phyloP scores from a whole-genome alignment of 108 stramenopile species.

The Conticribra weissflogii region DNA sequence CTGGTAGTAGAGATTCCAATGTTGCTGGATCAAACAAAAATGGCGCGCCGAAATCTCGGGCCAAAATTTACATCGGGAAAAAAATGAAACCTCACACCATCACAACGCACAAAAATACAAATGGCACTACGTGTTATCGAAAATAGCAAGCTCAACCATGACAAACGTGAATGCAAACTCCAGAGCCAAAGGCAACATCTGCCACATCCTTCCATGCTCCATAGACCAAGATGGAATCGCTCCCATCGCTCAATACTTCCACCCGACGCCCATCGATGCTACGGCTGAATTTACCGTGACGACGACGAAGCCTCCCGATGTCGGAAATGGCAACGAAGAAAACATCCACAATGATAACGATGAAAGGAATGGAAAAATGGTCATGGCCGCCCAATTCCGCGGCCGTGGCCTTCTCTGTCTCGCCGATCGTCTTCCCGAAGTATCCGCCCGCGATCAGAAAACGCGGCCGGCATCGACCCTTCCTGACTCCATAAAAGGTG shows the following conservation, averaged over 20 bases:
- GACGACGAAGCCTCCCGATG: background rate
- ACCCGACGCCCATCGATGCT: conserved; percentile 19
- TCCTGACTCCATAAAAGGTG: conserved; percentile 21
- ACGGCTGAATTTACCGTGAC: background rate
- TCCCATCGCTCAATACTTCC: conserved; percentile 42
- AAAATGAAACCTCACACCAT: no score
- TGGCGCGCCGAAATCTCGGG: background rate
- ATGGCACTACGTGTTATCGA: background rate
- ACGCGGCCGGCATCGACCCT: conserved; percentile 3
- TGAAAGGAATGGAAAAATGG: no score
- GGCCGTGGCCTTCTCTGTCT: conserved; percentile 46
- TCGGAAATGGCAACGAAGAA: background rate
- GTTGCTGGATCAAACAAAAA: background rate
- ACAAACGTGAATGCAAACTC: background rate
- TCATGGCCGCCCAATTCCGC: conserved; percentile 50
- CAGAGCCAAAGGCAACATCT: conserved; percentile 13
- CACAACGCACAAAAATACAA: no score
- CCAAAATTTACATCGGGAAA: no score
- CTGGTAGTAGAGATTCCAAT: background rate
- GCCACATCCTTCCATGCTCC: conserved; percentile 51
- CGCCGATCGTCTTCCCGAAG: conserved; percentile 23
- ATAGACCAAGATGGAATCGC: conserved; percentile 39
- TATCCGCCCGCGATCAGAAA: no score
- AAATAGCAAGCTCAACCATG: background rate
- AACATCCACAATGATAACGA: background rate